phyloP scores from a whole-genome alignment of 441 rosid species.

The Eutrema salsugineum region DNA sequence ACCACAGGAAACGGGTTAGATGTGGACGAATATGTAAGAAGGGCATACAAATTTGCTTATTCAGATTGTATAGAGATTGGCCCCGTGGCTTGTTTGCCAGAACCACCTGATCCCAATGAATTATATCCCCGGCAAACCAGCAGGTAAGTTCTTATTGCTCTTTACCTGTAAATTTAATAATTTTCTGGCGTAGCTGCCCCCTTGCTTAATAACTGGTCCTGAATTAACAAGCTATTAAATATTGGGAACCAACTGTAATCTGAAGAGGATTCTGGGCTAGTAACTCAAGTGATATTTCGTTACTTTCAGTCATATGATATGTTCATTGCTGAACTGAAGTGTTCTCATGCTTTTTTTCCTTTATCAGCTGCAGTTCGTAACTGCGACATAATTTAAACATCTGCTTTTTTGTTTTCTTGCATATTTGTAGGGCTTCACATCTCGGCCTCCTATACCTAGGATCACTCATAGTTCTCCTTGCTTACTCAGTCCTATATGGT shows the following conservation, averaged over 20 bases:
- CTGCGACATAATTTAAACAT: not conserved
- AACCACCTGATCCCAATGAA: constrained; percentile 95
- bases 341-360: not conserved
- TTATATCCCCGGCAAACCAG: constrained; percentile 97
- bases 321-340: not conserved
- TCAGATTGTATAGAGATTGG: constrained; percentile 97
- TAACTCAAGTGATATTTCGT: not conserved
- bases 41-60: constrained; percentile 98
- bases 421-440: constrained; percentile 83
- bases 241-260: not conserved
- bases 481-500: constrained; percentile 92
- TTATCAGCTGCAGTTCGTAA: constrained; percentile 4
- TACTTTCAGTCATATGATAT: not conserved
- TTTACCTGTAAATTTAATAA: not conserved
- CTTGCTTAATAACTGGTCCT: constrained; percentile 6
- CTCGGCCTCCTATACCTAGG: constrained; percentile 94
- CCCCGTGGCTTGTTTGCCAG: constrained; percentile 89
- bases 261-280: not conserved
- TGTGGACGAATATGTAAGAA: constrained; percentile 98
- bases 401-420: not conserved
- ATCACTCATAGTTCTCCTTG: constrained; percentile 86
- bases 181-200: constrained; percentile 1
- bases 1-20: constrained; percentile 93
- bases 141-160: constrained; percentile 48
- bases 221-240: constrained; percentile 6